These are phyloP conservation scores for Lippia alba DNA, from an alignment of 305 asterid genomes.

Conservation along the genomic window DNA sequence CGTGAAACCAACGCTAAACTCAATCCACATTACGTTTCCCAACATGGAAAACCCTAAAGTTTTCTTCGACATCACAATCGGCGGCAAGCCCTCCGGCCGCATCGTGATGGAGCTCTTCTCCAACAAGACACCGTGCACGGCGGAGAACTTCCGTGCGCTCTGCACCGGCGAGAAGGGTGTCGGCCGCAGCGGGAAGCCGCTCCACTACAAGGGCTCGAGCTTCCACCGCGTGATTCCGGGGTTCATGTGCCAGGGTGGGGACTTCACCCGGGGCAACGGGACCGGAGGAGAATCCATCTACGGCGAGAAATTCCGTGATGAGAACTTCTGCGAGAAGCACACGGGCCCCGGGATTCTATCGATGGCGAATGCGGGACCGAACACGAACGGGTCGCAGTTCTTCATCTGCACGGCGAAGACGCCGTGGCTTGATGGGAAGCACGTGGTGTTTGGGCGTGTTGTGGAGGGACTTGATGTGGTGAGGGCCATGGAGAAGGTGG, in stretches of 20 bases:
- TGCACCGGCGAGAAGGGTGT: conserved; percentile 42
- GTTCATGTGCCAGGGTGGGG: conserved; percentile 46
- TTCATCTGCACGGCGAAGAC: conserved; percentile 40
- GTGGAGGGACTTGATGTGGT: conserved; percentile 40
- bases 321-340: conserved; percentile 40
- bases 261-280: conserved; percentile 39
- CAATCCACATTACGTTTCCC: too few species aligned
- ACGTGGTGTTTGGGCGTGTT: conserved; percentile 42
- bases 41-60: conserved; percentile 9
- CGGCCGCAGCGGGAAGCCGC: conserved; percentile 36
- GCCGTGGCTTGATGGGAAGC: conserved; percentile 39
- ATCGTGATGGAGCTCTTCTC: conserved; percentile 23
- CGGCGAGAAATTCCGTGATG: conserved; percentile 37
- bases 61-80: conserved; percentile 8
- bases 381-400: conserved; percentile 44
- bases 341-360: conserved; percentile 42
- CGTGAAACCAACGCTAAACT: too few species aligned
- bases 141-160: conserved; percentile 42
- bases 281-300: conserved; percentile 44
- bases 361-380: conserved; percentile 47
- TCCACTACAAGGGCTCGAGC: conserved; percentile 41
- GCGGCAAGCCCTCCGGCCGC: conserved; percentile 37
- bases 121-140: conserved; percentile 36
- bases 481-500: conserved; percentile 34
- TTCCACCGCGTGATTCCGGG: conserved; percentile 44